A percentile compares a stretch with the other conserved stretches of the same genome.
Evolutionary conservation across 257 asterid species (phyloP).

Genomic region (Capsicum baccatum): DNA sequence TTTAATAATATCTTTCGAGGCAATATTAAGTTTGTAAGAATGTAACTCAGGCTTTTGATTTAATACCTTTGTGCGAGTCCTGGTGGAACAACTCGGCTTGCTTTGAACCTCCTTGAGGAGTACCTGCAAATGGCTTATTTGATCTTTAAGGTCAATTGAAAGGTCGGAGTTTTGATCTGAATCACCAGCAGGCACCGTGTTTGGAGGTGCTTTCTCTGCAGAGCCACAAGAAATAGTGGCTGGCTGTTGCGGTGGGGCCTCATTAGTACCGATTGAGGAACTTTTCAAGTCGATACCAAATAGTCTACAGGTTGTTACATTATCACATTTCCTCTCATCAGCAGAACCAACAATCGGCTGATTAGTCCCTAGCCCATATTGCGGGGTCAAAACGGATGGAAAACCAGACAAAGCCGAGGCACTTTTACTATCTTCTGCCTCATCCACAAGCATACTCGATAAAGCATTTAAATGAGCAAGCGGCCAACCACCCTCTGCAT

Average conservation of each 20-base stretch:
- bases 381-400: constrained; percentile 47
- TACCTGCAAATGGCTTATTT: constrained; percentile 47
- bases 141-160: constrained; percentile 59
- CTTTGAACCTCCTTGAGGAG: constrained; percentile 65
- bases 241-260: constrained; percentile 43
- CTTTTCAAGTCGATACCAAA: constrained; percentile 84
- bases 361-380: constrained; percentile 41
- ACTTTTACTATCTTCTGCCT: constrained; percentile 57
- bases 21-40: not conserved
- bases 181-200: constrained; percentile 52
- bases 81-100: constrained; percentile 58
- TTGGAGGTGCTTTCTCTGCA: constrained; percentile 44
- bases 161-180: constrained; percentile 72
- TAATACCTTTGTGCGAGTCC: constrained; percentile 94
- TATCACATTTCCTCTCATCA: constrained; percentile 56
- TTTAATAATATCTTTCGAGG: constrained; percentile 27
- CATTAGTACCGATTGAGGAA: constrained; percentile 45
- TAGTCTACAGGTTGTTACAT: constrained; percentile 59
- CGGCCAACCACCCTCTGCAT: constrained; percentile 32
- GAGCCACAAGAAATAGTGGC: constrained; percentile 35
- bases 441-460: constrained; percentile 49
- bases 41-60: not conserved
- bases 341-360: constrained; percentile 39
- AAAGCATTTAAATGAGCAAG: constrained; percentile 43
- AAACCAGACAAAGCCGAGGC: constrained; percentile 63